These are phyloP conservation scores for Mortierella sp. DNA, from an alignment of 371 early-diverging fungal genomes.

Conservation along the genomic window DNA sequence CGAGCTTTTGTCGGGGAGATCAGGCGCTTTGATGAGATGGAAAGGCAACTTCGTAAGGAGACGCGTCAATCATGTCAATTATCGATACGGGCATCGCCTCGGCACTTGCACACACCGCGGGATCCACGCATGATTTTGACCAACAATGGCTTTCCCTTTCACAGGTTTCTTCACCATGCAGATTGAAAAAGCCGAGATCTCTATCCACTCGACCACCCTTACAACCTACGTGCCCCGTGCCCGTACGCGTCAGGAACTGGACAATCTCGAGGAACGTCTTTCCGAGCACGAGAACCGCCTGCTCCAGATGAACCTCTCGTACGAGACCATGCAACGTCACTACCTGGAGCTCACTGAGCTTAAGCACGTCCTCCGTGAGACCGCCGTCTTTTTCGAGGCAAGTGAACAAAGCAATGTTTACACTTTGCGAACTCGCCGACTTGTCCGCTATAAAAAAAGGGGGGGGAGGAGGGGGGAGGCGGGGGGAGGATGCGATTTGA, in stretches of 20 bases:
- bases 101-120: too few relatives aligned
- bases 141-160: neutral
- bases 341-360: slow-evolving; percentile 91
- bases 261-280: slow-evolving; percentile 89
- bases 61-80: too few relatives aligned
- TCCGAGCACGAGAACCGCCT: slow-evolving; percentile 85
- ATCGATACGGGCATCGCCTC: too few relatives aligned
- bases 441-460: too few relatives aligned
- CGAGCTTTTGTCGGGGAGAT: slow-evolving; percentile 94
- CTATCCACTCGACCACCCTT: slow-evolving; percentile 66
- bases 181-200: slow-evolving; percentile 85
- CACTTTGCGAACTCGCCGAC: too few relatives aligned
- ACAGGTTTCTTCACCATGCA: slow-evolving; percentile 85
- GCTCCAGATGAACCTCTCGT: slow-evolving; percentile 85
- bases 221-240: slow-evolving; percentile 70
- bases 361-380: slow-evolving; percentile 90
- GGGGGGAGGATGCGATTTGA: too few relatives aligned
- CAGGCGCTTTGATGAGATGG: slow-evolving; percentile 92
- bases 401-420: slow-evolving; percentile 52
- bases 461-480: too few relatives aligned
- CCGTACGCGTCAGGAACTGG: slow-evolving; percentile 91
- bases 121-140: neutral
- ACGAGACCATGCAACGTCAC: slow-evolving; percentile 86
- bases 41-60: slow-evolving; percentile 90
- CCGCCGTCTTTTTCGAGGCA: slow-evolving; percentile 81